Evolutionary conservation across 371 early-diverging fungal genomes (phyloP), one percentile per base, ranked within the genome.

Genomic region (Cokeromyces recurvatus): DNA sequence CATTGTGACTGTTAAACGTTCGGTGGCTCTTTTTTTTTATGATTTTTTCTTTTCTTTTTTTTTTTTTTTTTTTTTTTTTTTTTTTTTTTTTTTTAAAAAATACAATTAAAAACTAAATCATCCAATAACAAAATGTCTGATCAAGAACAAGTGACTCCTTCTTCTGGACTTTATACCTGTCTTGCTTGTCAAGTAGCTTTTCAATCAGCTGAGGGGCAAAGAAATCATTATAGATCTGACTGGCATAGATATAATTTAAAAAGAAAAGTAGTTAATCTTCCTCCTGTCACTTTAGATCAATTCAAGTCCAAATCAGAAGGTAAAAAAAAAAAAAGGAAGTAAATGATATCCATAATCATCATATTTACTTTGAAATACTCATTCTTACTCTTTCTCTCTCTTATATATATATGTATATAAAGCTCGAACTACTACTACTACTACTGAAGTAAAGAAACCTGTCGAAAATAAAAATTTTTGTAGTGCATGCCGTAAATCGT

Each of bases 161-260:
- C 55, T 12, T 65, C 62, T 14, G 65, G 64, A 21, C 44, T 74
- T 7, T 85, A 71, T 46, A 87, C 87, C 14, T 87, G 87, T 64
- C 53, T 86, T 22, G 64, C 86, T 8, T 94, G 94, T 67, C 89
- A 91, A 52, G 90, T 91, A 1, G 92, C 91, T 12, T 93, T 94
- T 59, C 71, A 82, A 47, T 73, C 85, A 0, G 82, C 90, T 4
- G 90, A 90, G 16, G 64, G 76, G 43, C 94, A 94, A 68, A 73
- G 94, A 22, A 79, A 74, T 19, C 95, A 94, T 66, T 87, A 91
- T 66, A 70, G 84, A 52, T 54, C 82, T 11, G 91, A 91, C 60
- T 92, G 91, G 91, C 93, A 92, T 60, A 74, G 90, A 22, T 92
- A 92, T 68, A 92, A 92, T 65, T 70, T 92, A 37, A 90, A 91